Conservation (phyloP, 306 rosid genomes). For the Rosa chinensis region DNA sequence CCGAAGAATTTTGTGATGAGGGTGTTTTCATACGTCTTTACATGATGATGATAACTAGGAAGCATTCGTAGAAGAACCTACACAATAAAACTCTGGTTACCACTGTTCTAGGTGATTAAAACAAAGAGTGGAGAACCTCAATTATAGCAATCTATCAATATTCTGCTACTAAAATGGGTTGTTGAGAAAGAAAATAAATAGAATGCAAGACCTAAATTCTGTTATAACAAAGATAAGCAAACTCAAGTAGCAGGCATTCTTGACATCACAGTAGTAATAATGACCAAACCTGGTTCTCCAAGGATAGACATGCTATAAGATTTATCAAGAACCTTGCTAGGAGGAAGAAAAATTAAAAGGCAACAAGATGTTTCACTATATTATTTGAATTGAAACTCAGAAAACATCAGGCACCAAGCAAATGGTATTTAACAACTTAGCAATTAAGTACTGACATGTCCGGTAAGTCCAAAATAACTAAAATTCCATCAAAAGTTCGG, state of each 20-base stretch:
- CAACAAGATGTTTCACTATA: neutral
- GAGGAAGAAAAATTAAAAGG: neutral
- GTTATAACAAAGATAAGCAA: neutral
- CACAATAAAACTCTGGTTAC: slow-evolving; percentile 37
- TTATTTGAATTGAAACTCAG: slow-evolving; percentile 4
- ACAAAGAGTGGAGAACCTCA: slow-evolving; percentile 6
- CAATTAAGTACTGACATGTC: neutral
- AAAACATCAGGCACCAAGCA: neutral
- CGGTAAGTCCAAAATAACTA: neutral
- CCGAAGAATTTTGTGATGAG: slow-evolving; percentile 94
- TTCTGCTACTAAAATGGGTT: neutral
- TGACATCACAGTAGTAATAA: neutral
- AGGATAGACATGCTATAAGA: neutral
- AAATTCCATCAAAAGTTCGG: neutral
- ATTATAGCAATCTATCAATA: slow-evolving; percentile 1
- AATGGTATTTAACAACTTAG: neutral
- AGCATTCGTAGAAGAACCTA: slow-evolving; percentile 97
- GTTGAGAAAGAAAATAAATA: neutral
- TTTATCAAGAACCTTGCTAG: neutral
- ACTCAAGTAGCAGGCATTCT: neutral
- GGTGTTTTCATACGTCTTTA: slow-evolving; percentile 84
- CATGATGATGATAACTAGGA: slow-evolving; percentile 95
- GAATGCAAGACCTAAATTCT: neutral
- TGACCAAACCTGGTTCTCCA: neutral
- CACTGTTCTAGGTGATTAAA: slow-evolving; percentile 21